Evolutionary conservation across 345 rosid species (phyloP).

Genomic region (Ailanthus altissimus): DNA sequence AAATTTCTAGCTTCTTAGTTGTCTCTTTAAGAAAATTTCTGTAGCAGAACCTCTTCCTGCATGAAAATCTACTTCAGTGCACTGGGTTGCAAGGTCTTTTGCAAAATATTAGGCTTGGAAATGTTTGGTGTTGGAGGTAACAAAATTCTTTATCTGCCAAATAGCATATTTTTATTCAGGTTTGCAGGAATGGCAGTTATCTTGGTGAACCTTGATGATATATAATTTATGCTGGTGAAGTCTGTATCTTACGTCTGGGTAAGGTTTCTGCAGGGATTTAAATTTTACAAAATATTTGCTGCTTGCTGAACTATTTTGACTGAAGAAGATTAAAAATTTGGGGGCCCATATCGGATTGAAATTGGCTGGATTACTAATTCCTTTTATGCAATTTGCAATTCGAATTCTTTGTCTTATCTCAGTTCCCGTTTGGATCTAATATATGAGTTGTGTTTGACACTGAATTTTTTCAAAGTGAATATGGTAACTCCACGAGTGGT

Average conservation of each 20-base stretch:
- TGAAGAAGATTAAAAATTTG: not conserved
- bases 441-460: not conserved
- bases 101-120: conserved; percentile 18
- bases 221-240: not conserved
- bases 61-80: conserved; percentile 31
- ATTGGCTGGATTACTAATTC: not conserved
- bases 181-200: conserved; percentile 35
- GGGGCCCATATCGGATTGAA: not conserved
- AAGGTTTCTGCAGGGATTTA: conserved; percentile 12
- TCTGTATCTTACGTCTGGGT: not conserved
- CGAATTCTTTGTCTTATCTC: not conserved
- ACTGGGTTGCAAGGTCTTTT: conserved; percentile 21
- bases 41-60: conserved; percentile 13
- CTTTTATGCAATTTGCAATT: not conserved
- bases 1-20: conserved; percentile 20
- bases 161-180: conserved; percentile 22
- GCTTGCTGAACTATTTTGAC: not conserved
- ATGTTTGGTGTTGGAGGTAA: conserved; percentile 33
- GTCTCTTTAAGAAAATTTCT: conserved; percentile 19
- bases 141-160: conserved; percentile 14
- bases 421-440: not conserved
- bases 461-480: not conserved
- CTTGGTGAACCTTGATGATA: conserved; percentile 19
- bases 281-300: not conserved
- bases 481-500: no score